Evolutionary conservation across 2,329 filamentous ascomycete species (phyloP).

Genomic region (Alternaria burnsii): DNA sequence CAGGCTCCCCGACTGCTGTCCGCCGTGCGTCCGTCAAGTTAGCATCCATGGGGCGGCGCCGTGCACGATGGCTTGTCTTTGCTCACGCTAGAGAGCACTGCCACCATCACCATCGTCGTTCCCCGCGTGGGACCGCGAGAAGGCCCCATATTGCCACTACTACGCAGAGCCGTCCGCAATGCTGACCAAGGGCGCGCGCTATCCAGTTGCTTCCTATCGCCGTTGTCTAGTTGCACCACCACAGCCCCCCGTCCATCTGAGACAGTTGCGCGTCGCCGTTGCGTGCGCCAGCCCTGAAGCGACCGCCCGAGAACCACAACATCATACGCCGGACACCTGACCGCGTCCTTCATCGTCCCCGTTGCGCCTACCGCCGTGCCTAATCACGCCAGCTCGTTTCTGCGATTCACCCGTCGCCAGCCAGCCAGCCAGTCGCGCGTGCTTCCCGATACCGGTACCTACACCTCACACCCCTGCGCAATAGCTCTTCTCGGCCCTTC

Average conservation of each 20-base stretch:
- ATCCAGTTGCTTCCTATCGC: slow-evolving; percentile 26
- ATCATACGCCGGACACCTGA: slow-evolving; percentile 17
- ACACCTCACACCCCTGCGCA: neutral
- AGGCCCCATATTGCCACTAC: slow-evolving; percentile 30
- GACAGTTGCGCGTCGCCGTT: slow-evolving; percentile 41
- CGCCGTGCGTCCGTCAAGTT: neutral
- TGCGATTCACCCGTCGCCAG: neutral
- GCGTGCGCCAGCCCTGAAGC: slow-evolving; percentile 21
- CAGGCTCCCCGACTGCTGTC: slow-evolving; percentile 7
- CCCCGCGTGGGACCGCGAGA: slow-evolving; percentile 33
- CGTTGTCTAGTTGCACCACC: slow-evolving; percentile 20
- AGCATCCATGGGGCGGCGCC: slow-evolving; percentile 20
- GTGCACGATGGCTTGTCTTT: slow-evolving; percentile 18
- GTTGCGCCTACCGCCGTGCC: neutral
- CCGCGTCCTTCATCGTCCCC: slow-evolving; percentile 7
- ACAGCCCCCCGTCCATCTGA: slow-evolving; percentile 38
- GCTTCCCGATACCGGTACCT: slow-evolving; percentile 1
- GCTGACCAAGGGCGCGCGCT: slow-evolving; percentile 41
- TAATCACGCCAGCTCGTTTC: neutral
- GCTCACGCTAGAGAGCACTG: slow-evolving; percentile 32
- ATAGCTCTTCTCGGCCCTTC: neutral
- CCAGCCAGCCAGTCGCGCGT: slow-evolving; percentile 4
- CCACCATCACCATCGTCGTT: slow-evolving; percentile 31
- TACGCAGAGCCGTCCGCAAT: slow-evolving; percentile 37
- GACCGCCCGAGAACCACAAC: slow-evolving; percentile 23